Evolutionary conservation across 495 filamentous ascomycete species (phyloP).

Genomic region (Rostrohypoxylon terebratum): DNA sequence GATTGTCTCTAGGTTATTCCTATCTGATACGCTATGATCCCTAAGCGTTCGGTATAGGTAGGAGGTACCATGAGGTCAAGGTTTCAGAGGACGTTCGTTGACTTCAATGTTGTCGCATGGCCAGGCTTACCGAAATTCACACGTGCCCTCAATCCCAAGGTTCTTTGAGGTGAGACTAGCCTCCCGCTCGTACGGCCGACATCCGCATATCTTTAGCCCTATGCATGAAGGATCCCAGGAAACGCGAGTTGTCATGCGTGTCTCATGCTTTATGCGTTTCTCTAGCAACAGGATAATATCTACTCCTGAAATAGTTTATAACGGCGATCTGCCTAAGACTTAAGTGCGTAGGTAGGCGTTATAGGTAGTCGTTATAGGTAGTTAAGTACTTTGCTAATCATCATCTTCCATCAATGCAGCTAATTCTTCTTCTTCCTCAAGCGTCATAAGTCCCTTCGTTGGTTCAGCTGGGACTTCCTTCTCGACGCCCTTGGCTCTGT

Average conservation of each 20-base stretch:
- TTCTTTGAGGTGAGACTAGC: constrained; percentile 25
- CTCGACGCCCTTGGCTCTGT: constrained; percentile 61
- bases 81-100: constrained; percentile 26
- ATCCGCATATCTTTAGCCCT: constrained; percentile 2
- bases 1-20: not conserved
- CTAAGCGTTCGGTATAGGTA: not conserved
- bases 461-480: constrained; percentile 58
- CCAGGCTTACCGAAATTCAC: not conserved
- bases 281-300: not conserved
- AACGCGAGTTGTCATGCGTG: not conserved
- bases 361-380: too few relatives aligned
- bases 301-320: not conserved
- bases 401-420: constrained; percentile 88
- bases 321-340: not conserved
- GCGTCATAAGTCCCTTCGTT: constrained; percentile 67
- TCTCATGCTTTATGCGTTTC: not conserved
- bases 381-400: constrained; percentile 54
- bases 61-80: constrained; percentile 23
- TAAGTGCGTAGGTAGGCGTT: not conserved
- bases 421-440: constrained; percentile 87
- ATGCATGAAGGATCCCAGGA: constrained; percentile 1
- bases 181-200: constrained; percentile 25
- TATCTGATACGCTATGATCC: not conserved
- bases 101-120: constrained; percentile 19
- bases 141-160: constrained; percentile 21